These are phyloP conservation scores for Bruguiera parviflora DNA, from an alignment of 345 rosid genomes.

Conservation along the genomic window DNA sequence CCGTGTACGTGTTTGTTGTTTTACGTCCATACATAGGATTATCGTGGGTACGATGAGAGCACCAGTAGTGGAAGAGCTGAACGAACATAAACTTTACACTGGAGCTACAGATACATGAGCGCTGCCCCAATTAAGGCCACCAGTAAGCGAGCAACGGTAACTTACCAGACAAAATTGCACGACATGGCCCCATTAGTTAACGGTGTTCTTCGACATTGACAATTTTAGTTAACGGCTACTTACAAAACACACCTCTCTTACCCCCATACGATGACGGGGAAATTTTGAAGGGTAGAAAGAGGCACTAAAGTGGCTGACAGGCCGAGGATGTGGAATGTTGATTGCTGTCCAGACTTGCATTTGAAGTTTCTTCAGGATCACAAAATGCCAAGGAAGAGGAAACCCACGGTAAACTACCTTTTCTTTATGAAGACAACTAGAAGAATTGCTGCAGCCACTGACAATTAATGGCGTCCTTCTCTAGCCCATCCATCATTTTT, in stretches of 20 bases:
- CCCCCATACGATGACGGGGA: neutral
- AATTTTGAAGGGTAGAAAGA: too few relatives aligned
- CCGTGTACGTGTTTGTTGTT: too few relatives aligned
- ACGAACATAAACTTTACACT: too few relatives aligned
- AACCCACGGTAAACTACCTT: too few relatives aligned
- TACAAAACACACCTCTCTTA: neutral
- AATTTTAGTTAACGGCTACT: neutral
- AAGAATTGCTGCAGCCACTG: conserved; percentile 76
- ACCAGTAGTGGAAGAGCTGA: too few relatives aligned
- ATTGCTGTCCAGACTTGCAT: neutral
- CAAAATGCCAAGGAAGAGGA: neutral
- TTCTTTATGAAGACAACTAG: conserved; percentile 17
- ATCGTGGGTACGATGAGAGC: too few relatives aligned
- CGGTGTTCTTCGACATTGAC: too few relatives aligned
- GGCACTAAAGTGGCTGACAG: neutral
- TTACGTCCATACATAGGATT: too few relatives aligned
- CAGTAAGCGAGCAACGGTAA: too few relatives aligned
- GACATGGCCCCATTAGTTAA: neutral
- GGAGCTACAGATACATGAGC: too few relatives aligned
- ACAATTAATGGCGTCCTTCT: conserved; percentile 62
- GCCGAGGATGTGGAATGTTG: neutral
- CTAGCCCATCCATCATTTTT: conserved; percentile 56
- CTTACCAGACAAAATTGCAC: neutral
- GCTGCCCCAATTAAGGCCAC: too few relatives aligned
- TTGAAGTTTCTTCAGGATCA: neutral